Evolutionary conservation across 768 basidiomycete species (phyloP), one percentile per base, ranked within the genome.

Genomic region (Guyanaporus albipodus): DNA sequence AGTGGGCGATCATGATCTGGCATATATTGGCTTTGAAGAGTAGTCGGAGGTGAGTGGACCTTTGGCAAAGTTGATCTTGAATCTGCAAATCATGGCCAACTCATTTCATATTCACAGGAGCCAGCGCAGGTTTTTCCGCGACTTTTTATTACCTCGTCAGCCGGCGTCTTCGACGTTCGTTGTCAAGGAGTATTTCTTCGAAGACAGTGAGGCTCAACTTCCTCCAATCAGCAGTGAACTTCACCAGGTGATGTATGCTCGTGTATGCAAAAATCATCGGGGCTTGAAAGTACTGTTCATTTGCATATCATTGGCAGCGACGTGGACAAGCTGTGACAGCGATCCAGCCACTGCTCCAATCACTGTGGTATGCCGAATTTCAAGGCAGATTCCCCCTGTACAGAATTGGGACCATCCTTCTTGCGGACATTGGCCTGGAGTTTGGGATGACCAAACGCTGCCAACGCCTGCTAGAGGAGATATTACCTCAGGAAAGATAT

Each of bases 331-430:
- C 77, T 8, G 70, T 80, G 18, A 70, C 74, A 19, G 72, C 79
- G 2, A 74, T 89, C 15, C 81, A 88, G 23, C 77, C 79, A 33
- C 69, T 92, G 21, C 68, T 93, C 22, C 80, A 75, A 46, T 78
- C 84, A 2, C 62, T 91, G 29, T 91, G 89, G 87, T 75, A 85
- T 48, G 79, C 89, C 0, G 88, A 92, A 63, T 88, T 87, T 59
- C 77, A 87, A 44, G 78, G 80, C 43, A 78, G 83, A 45, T 77
- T 82, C 57, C 73, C 74, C 14, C 62, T 81, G 19, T 87, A 91
- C 57, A 75, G 90, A 46, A 78, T 80, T 4, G 83, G 79, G 1
- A 73, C 86, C 26, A 74, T 86, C 49, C 61, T 91, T 26, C 75
- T 92, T 17, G 90, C 91, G 1, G 91, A 93, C 56, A 67, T 88